Conservation (phyloP, 495 filamentous ascomycete species). For the Talaromyces adpressus region DNA sequence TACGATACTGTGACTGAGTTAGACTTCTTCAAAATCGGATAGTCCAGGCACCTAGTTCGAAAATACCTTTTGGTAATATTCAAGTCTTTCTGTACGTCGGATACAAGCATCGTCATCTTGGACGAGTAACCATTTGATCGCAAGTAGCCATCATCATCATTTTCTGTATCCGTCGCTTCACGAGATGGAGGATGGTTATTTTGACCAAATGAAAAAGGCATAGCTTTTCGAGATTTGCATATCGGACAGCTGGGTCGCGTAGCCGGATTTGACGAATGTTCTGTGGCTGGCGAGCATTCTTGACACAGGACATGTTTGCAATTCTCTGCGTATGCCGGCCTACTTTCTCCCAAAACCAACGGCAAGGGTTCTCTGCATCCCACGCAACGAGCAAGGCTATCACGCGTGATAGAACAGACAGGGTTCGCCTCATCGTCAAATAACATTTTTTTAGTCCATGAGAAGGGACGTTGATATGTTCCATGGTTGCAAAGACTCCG, state of each 20-base stretch:
- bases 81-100: conserved; percentile 21
- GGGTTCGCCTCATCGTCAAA: conserved; percentile 12
- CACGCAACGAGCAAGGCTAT: conserved; percentile 15
- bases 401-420: conserved; percentile 11
- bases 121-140: conserved; percentile 10
- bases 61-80: conserved; percentile 25
- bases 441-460: conserved; percentile 22
- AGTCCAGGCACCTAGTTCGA: background rate
- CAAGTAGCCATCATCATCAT: conserved; percentile 14
- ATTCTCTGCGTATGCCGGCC: conserved; percentile 15
- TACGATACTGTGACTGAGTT: conserved; percentile 31
- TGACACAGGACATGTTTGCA: conserved; percentile 16
- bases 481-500: conserved; percentile 42
- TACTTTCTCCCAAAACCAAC: background rate
- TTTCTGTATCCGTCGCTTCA: background rate
- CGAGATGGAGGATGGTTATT: background rate
- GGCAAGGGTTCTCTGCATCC: conserved; percentile 12
- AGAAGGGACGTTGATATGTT: conserved; percentile 30
- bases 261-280: background rate
- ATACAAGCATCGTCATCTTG: conserved; percentile 28
- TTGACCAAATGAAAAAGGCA: background rate
- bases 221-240: background rate
- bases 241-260: background rate
- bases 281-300: conserved; percentile 3
- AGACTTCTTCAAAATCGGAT: background rate